phyloP scores from a whole-genome alignment of 1,284 basidiomycete species.

The Stereum hirsutum region DNA sequence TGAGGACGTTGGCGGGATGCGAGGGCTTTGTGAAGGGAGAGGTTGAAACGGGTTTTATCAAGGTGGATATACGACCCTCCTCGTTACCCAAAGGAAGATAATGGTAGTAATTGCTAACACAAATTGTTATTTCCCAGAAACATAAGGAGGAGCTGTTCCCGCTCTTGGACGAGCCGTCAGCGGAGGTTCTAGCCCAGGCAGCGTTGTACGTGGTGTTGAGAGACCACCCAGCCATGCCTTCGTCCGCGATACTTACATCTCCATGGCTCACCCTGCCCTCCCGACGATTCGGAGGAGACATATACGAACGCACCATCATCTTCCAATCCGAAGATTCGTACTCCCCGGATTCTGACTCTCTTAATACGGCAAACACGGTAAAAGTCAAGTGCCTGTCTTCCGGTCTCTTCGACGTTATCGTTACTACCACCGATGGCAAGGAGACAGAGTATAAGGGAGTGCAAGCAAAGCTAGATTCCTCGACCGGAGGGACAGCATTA shows the following conservation, averaged over 20 bases:
- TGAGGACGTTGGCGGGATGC: slow-evolving; percentile 72
- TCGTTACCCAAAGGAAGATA: too few species aligned
- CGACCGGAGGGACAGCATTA: slow-evolving; percentile 40
- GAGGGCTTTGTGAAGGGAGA: slow-evolving; percentile 71
- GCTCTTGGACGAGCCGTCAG: slow-evolving; percentile 40
- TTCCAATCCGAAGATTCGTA: slow-evolving; percentile 42
- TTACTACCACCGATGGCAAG: slow-evolving; percentile 23
- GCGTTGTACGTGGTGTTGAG: slow-evolving; percentile 70
- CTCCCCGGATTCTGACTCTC: too few species aligned
- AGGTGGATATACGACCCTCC: slow-evolving; percentile 35
- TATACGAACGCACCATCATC: slow-evolving; percentile 48
- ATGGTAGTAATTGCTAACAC: too few species aligned
- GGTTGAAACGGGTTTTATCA: slow-evolving; percentile 91
- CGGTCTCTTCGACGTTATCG: slow-evolving; percentile 45
- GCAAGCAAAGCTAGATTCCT: slow-evolving; percentile 41
- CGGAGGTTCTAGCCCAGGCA: slow-evolving; percentile 66
- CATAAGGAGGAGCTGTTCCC: slow-evolving; percentile 75
- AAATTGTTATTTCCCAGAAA: slow-evolving; percentile 51
- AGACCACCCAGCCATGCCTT: slow-evolving; percentile 33
- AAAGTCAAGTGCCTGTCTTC: slow-evolving; percentile 32
- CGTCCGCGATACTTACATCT: too few species aligned
- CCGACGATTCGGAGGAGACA: slow-evolving; percentile 70
- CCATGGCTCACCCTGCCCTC: slow-evolving; percentile 67
- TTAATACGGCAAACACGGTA: slow-evolving; percentile 32
- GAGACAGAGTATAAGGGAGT: slow-evolving; percentile 39